Base-by-base conservation (phyloP, 2,329 filamentous ascomycete genomes). In the Talaromyces verruculosus region DNA sequence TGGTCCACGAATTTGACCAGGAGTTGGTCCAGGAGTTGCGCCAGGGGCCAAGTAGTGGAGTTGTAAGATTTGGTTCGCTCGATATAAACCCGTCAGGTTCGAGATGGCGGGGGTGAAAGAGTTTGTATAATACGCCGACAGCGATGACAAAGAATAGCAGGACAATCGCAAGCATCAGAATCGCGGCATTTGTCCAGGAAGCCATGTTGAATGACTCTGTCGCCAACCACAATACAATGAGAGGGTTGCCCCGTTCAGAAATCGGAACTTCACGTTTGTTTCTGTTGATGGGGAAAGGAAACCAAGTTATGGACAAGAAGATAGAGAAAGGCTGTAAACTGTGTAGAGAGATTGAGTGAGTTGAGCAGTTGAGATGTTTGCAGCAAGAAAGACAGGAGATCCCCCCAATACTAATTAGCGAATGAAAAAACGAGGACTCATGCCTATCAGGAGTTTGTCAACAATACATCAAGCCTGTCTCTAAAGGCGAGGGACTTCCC, bases 1-100 rank as follows among this genome's bases (percentile, higher is more conserved):
- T 64, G 39, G 15, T 25, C 51, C 61, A 63, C 3, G 61, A 57
- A 19, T 37, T 41, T 7, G 37, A 25, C 57, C 57, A 60, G 3
- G 57, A 30, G 11, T 22, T 28, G 1, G 13, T 10, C 49, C 49
- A 53, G 19, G 49, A 53, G 17, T 53, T 30, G 22, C 6, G 28
- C 37, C 22, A 28, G 13, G 19, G 35, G 15, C 3, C 51, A 28
- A 60, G n/a, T 7, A 60, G 57, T n/a, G 57, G 57, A 43, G 37
- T 45, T 45, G 22, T 45, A 8, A 33, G 2, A 45, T 45, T 60
- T 13, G 39, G 57, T 15, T 58, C 51, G 7, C 3, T 47, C 28
- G 30, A 37, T 64, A 58, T 39, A 22, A 28, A 28, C 13, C 58
- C 11, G 10, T 43, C 61, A 0, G 15, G 3, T 13, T 63, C 47